Percentiles rank a stretch among this genome's conserved stretches.
These are phyloP conservation scores for Podospora australis DNA, from an alignment of 495 filamentous ascomycete genomes.

Conservation along the genomic window DNA sequence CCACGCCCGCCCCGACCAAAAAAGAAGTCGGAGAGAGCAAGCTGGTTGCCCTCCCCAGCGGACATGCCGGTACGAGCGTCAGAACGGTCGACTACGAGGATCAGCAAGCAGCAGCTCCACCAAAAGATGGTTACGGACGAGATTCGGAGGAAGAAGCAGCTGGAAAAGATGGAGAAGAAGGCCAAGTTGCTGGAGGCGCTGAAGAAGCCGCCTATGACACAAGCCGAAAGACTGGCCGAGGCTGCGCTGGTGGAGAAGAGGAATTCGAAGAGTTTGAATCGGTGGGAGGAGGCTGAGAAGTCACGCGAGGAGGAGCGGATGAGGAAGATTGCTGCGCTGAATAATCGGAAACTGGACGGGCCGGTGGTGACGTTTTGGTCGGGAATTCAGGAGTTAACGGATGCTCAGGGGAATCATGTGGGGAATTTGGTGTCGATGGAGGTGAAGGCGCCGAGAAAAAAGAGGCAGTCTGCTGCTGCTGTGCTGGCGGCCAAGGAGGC, in stretches of 20 bases:
- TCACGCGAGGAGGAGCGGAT: constrained; percentile 73
- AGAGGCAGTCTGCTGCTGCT: constrained; percentile 34
- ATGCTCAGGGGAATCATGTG: constrained; percentile 68
- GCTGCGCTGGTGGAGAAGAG: constrained; percentile 74
- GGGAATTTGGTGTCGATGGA: constrained; percentile 61
- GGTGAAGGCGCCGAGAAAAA: constrained; percentile 43
- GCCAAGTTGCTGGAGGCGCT: constrained; percentile 68
- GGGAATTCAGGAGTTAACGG: constrained; percentile 69
- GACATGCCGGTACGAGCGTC: constrained; percentile 80
- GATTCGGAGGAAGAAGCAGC: constrained; percentile 66
- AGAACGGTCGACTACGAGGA: constrained; percentile 71
- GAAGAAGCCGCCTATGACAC: constrained; percentile 76
- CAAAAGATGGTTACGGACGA: constrained; percentile 78
- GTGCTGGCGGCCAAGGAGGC: constrained; percentile 23
- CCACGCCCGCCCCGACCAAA: constrained; percentile 56
- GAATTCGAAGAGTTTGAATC: constrained; percentile 85
- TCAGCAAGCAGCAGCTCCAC: constrained; percentile 77
- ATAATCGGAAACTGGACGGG: constrained; percentile 78
- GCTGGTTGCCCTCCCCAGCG: constrained; percentile 75
- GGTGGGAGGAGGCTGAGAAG: constrained; percentile 91
- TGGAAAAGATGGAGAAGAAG: constrained; percentile 82
- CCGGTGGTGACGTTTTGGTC: constrained; percentile 93
- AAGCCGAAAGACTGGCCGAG: constrained; percentile 78
- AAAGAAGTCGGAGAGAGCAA: constrained; percentile 89
- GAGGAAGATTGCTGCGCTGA: constrained; percentile 73